Conservation (phyloP, 1,139 yeast genomes). For the Pneumocystis canis region DNA sequence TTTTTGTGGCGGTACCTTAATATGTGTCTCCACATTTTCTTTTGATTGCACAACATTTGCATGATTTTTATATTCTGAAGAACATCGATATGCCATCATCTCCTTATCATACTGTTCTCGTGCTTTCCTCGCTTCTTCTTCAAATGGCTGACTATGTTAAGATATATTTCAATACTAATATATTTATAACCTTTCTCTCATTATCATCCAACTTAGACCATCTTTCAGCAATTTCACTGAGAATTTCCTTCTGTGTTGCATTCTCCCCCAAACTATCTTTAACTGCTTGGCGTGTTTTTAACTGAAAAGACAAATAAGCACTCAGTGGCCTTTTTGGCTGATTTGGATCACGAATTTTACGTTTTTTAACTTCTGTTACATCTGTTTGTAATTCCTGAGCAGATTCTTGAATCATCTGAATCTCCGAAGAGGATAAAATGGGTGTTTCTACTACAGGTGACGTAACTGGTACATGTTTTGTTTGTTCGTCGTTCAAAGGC, state of each 20-base stretch:
- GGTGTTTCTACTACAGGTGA: background rate
- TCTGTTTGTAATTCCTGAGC: background rate
- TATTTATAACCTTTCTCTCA: slow-evolving; percentile 35
- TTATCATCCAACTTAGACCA: slow-evolving; percentile 58
- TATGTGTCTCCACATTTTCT: background rate
- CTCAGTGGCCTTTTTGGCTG: slow-evolving; percentile 53
- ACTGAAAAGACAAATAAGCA: slow-evolving; percentile 65
- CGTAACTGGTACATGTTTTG: background rate
- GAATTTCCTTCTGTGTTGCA: slow-evolving; percentile 56
- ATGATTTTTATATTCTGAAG: background rate
- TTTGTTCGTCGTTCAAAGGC: background rate
- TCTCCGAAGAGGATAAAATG: background rate
- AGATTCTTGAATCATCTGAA: background rate
- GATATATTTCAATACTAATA: background rate
- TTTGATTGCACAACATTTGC: background rate
- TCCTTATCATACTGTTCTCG: slow-evolving; percentile 47
- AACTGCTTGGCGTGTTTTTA: slow-evolving; percentile 25
- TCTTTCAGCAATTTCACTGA: slow-evolving; percentile 58
- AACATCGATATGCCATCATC: slow-evolving; percentile 22
- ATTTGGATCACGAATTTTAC: slow-evolving; percentile 43
- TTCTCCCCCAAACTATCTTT: slow-evolving; percentile 49
- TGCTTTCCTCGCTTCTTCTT: slow-evolving; percentile 53
- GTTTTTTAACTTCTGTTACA: slow-evolving; percentile 23
- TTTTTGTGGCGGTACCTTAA: background rate
- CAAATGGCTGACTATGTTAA: slow-evolving; percentile 36